Percentiles rank a stretch among this genome's conserved stretches.
Evolutionary conservation across 768 basidiomycete species (phyloP).

Genomic region (Leccinum boreale): DNA sequence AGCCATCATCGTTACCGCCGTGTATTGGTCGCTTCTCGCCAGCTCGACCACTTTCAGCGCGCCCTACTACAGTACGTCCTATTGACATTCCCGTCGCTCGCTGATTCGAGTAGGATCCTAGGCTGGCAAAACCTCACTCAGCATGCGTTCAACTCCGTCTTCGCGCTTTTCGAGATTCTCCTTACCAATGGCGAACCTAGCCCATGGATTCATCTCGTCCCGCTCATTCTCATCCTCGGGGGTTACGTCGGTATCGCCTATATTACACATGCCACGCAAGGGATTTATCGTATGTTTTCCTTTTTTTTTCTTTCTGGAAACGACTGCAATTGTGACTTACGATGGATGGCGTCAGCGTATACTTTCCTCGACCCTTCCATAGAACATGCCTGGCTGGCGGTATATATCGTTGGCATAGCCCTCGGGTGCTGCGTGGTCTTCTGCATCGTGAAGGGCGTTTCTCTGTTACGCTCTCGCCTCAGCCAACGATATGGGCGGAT

Average conservation of each 20-base stretch:
- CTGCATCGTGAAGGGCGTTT: constrained; percentile 40
- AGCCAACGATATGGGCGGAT: constrained; percentile 14
- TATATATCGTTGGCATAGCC: constrained; percentile 60
- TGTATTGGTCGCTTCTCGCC: constrained; percentile 59
- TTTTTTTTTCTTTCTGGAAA: constrained; percentile 1
- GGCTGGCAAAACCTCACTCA: constrained; percentile 59
- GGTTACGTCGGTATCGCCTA: constrained; percentile 67
- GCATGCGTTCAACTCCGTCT: constrained; percentile 57
- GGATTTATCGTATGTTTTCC: constrained; percentile 54
- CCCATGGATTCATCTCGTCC: constrained; percentile 50
- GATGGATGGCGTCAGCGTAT: constrained; percentile 47
- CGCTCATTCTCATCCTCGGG: constrained; percentile 47
- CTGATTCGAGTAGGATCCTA: constrained; percentile 18
- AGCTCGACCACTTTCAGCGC: constrained; percentile 39
- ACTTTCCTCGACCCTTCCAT: constrained; percentile 56
- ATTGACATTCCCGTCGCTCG: not conserved
- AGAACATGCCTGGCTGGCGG: constrained; percentile 46
- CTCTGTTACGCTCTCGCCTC: constrained; percentile 37
- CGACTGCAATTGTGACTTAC: not conserved
- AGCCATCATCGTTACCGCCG: constrained; percentile 64
- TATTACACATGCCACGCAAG: constrained; percentile 56
- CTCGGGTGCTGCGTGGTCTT: constrained; percentile 53
- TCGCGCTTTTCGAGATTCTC: constrained; percentile 56
- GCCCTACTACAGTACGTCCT: constrained; percentile 36
- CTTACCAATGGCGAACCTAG: constrained; percentile 50